phyloP scores from a whole-genome alignment of 768 basidiomycete genomes.

The Cystobasidium onofrii region DNA sequence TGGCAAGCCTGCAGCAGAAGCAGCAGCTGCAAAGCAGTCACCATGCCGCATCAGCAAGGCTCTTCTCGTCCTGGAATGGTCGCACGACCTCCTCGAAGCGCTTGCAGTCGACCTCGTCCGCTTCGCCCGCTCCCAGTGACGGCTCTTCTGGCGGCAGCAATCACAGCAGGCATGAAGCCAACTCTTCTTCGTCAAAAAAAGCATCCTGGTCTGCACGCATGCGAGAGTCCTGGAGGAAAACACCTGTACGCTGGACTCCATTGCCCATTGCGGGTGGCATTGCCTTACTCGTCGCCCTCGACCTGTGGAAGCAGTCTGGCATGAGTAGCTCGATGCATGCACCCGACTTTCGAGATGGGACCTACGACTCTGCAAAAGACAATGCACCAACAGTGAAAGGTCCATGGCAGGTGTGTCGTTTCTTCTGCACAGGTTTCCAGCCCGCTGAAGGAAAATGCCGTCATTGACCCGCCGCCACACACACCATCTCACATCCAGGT shows the following conservation, averaged over 20 bases:
- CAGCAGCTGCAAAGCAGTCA: neutral
- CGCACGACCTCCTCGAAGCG: neutral
- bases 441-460: too few relatives aligned
- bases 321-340: neutral
- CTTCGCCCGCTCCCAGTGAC: neutral
- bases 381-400: constrained; percentile 66
- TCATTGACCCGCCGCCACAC: too few relatives aligned
- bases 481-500: too few relatives aligned
- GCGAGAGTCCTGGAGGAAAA: constrained; percentile 1
- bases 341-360: constrained; percentile 27
- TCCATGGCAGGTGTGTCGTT: constrained; percentile 83
- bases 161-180: neutral
- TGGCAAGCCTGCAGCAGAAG: neutral
- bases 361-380: constrained; percentile 47
- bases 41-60: neutral
- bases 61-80: neutral
- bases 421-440: too few relatives aligned
- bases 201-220: constrained; percentile 52
- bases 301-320: constrained; percentile 36
- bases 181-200: neutral
- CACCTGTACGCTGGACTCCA: constrained; percentile 25
- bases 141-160: neutral
- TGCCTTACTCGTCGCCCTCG: constrained; percentile 40
- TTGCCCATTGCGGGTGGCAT: constrained; percentile 37
- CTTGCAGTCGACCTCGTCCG: neutral